Evolutionary conservation across 2,329 filamentous ascomycete genomes (phyloP).

Genomic region (Didymella segeticola): DNA sequence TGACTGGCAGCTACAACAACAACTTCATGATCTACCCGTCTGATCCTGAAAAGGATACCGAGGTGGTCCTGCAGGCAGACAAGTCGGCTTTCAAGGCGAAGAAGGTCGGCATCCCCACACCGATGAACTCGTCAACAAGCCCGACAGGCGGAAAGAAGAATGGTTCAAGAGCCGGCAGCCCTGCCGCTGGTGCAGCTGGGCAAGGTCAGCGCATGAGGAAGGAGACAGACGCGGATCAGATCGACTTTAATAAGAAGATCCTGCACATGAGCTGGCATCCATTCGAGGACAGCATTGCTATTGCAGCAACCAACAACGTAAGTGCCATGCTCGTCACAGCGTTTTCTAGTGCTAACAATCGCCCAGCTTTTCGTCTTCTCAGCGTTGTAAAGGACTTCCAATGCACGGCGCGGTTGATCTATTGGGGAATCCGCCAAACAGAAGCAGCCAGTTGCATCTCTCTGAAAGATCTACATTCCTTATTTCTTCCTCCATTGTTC

Average conservation of each 20-base stretch:
- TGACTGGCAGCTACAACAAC: slow-evolving; percentile 99
- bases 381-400: slow-evolving; percentile 54
- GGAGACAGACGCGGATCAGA: slow-evolving; percentile 98
- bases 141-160: slow-evolving; percentile 82
- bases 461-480: slow-evolving; percentile 38
- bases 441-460: slow-evolving; percentile 36
- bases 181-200: slow-evolving; percentile 72
- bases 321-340: slow-evolving; percentile 52
- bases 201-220: slow-evolving; percentile 96
- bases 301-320: slow-evolving; percentile 99
- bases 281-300: slow-evolving; percentile 98
- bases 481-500: slow-evolving; percentile 37
- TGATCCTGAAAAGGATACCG: slow-evolving; percentile 93
- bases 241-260: slow-evolving; percentile 99
- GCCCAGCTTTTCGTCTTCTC: slow-evolving; percentile 64
- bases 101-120: slow-evolving; percentile 97
- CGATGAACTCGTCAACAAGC: slow-evolving; percentile 84
- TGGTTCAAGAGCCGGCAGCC: slow-evolving; percentile 85
- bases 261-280: slow-evolving; percentile 99
- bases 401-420: slow-evolving; percentile 31
- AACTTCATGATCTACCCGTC: slow-evolving; percentile 99
- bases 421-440: slow-evolving; percentile 36
- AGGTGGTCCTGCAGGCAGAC: slow-evolving; percentile 96
- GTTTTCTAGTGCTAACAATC: slow-evolving; percentile 13
- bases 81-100: slow-evolving; percentile 99